phyloP scores from a whole-genome alignment of 2,329 filamentous ascomycete species.

The Ceratocystis papillata region DNA sequence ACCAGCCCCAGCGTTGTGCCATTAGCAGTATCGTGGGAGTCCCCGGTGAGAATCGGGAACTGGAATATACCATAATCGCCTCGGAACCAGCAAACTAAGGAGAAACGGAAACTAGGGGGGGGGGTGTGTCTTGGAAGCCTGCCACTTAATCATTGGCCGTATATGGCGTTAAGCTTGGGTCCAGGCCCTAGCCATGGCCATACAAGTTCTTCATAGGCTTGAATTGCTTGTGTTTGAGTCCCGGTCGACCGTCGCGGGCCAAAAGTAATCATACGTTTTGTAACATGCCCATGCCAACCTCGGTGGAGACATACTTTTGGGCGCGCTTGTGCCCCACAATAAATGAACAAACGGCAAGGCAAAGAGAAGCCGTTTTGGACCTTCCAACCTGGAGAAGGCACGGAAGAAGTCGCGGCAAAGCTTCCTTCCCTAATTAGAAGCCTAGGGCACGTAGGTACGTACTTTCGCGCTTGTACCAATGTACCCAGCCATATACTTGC shows the following conservation, averaged over 20 bases:
- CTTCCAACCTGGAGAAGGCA: slow-evolving; percentile 6
- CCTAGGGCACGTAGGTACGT: not conserved
- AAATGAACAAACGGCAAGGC: not conserved
- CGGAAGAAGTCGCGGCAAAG: slow-evolving; percentile 9
- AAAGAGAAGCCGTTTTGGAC: slow-evolving; percentile 6
- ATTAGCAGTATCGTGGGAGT: slow-evolving; percentile 12
- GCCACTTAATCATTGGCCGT: not conserved
- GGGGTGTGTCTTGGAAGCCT: slow-evolving; percentile 1
- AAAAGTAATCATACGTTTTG: not conserved
- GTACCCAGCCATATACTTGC: not conserved
- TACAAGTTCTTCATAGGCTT: not conserved
- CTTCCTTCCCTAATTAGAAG: slow-evolving; percentile 3
- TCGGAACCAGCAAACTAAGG: slow-evolving; percentile 13
- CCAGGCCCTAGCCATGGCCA: not conserved
- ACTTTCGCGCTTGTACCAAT: not conserved
- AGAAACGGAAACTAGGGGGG: slow-evolving; percentile 12
- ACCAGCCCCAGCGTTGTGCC: not conserved
- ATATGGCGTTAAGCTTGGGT: not conserved
- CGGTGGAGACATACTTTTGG: slow-evolving; percentile 5
- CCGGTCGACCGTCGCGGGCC: slow-evolving; percentile 7
- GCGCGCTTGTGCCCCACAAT: not conserved
- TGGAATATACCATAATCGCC: slow-evolving; percentile 4
- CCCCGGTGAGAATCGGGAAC: slow-evolving; percentile 14
- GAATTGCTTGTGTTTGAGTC: not conserved
- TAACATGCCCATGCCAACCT: not conserved